Evolutionary conservation across 176 grass and related monocot species (phyloP), one percentile per base, ranked within the genome.

Genomic region (Chrysopogon serrulatus): DNA sequence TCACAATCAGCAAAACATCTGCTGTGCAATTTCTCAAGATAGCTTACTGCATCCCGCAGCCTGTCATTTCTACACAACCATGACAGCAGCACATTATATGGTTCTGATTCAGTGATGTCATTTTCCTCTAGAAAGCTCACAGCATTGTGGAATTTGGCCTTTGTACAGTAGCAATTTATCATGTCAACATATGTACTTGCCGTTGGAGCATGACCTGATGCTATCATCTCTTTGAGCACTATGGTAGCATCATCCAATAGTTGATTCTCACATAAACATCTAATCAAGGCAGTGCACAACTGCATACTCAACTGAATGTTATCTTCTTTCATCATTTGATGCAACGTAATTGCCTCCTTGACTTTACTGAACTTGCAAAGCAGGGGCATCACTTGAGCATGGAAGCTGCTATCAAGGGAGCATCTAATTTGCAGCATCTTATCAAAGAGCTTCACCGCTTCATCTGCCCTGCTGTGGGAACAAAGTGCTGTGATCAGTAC

Each of bases 11-110:
- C 80, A 14, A 93, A 33, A 27, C 82, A 85, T 56, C 49, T 83
- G 26, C 16, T 5, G 1, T 44, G 51, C 27, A 88, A 76, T 64
- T 88, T 36, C 37, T 85, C 80, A 61, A 93, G 62, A 88, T 83
- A 86, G 5, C 56, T 76, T 73, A 74, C 35, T 71, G 82, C 84
- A 84, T 90, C 91, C 28, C 59, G 28, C 39, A 80, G 15, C 33
- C 74, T 83, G 9, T 69, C 79, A 66, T 34, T 73, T 47, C 40
- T 24, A 68, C 88, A 93, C 18, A 86, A 86, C 40, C 28, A 70
- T 87, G 68, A 61, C 41, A 93, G 70, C 74, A 90, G 81, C 65
- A 54, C 74, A 83, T 93, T 93, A 71, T 83, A 88, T 60, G 91
- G 88, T 36, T 90, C 88, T 41, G 59, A 56, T 72, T 88, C 87